Base-by-base conservation (phyloP, 768 basidiomycete genomes). In the Lepiota subincarnata region DNA sequence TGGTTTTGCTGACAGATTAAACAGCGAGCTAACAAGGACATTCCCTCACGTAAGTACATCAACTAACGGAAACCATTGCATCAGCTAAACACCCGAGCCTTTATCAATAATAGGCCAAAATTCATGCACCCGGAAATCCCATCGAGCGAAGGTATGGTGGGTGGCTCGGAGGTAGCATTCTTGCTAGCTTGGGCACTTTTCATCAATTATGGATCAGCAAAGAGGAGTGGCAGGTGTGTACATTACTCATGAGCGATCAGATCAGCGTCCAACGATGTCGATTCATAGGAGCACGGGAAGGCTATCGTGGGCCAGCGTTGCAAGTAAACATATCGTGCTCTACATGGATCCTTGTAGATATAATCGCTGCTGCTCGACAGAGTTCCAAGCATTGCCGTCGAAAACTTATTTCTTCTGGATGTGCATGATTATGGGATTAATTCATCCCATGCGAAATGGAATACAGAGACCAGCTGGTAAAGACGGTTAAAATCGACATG, bases 151-250 rank as follows among this genome's bases (percentile, higher is more conserved):
- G 87, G 53, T 97, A 92, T 66, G 89, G 93, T 12, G 86, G 89
- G 16, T 99, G 97, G 97, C 73, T 99, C 6, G 97, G 97, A 10
- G 97, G 96, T 24, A 93, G 90, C 59, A 96, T 98, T 62, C 75
- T 98, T 43, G 95, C 89, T 0, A 93, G 90, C 64, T 71, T 98
- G 63, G 97, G 97, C 19, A 98, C 95, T 13, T 99, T 98, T 79
- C 97, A 99, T 66, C 96, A 96, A 61, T 74, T 95, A 46, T 95
- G 93, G 93, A 93, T 96, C 64, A 92, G 91, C 69, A 83, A 77
- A 63, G 92, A 94, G 67, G 93, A 96, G 62, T 95, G 91, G 87
- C 83, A 90, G 81, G 92, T 90, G 55, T 39, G 83, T 66, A 43
- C 55, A 44, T 36, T 1, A 28, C 12, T 51, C 24, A 5, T 48